phyloP scores from a whole-genome alignment of 163 green algal genomes.

The Scenedesmus sp. region DNA sequence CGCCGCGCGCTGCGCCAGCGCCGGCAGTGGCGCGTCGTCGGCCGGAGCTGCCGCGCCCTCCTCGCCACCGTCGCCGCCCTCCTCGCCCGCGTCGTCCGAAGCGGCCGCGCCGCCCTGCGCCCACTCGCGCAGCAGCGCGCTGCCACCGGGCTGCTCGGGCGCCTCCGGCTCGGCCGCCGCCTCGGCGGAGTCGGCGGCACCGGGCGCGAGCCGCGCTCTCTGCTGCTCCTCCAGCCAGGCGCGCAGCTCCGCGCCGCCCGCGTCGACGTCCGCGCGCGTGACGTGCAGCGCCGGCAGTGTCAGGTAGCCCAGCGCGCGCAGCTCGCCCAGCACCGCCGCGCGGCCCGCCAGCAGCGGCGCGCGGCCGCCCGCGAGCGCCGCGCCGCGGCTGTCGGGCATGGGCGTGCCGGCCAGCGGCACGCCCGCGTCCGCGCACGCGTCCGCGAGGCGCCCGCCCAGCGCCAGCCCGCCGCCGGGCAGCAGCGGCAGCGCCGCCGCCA shows the following conservation, averaged over 20 bases:
- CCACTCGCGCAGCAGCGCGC: conserved; percentile 2
- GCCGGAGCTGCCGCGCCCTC: background rate
- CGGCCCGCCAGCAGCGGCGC: conserved; percentile 1
- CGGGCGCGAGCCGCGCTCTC: no score
- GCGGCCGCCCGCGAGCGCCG: background rate
- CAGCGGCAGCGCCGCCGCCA: conserved; percentile 1
- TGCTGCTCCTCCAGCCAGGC: conserved; percentile 21
- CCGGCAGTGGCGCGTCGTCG: background rate
- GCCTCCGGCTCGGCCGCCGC: background rate
- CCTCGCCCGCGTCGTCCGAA: no score
- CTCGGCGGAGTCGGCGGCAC: no score
- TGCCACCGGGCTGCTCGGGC: background rate
- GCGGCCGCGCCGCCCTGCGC: no score
- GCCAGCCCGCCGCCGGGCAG: conserved; percentile 35
- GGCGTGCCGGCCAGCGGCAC: conserved; percentile 25
- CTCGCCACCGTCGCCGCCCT: no score
- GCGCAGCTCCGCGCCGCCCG: background rate
- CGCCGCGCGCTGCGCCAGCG: background rate
- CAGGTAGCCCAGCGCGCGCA: conserved; percentile 8
- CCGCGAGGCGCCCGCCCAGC: background rate
- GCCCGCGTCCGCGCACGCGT: conserved; percentile 3
- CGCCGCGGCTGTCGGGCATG: no score
- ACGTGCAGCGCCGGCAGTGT: conserved; percentile 23
- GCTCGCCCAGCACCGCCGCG: conserved; percentile 3
- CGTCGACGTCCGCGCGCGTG: background rate